phyloP scores from a whole-genome alignment of 2,329 filamentous ascomycete genomes.

The Neopestalotiopsis rosae region DNA sequence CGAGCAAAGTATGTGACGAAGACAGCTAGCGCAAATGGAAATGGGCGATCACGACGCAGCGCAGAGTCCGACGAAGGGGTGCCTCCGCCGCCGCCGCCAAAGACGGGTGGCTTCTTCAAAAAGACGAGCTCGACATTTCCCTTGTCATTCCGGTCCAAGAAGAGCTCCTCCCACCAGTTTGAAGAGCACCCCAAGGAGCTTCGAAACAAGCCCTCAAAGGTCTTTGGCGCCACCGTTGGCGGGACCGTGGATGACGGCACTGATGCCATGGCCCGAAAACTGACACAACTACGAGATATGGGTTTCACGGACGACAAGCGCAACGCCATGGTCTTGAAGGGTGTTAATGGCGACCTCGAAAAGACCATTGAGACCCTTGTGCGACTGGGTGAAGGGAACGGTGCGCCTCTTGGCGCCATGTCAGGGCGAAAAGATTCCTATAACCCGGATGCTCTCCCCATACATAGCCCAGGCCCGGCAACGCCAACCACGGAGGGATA shows the following conservation, averaged over 20 bases:
- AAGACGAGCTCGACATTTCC: slow-evolving; percentile 72
- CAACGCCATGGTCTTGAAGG: slow-evolving; percentile 82
- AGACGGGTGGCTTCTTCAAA: slow-evolving; percentile 64
- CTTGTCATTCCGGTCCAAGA: slow-evolving; percentile 65
- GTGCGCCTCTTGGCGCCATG: too few species aligned
- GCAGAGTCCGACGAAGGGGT: slow-evolving; percentile 61
- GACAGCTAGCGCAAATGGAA: slow-evolving; percentile 39
- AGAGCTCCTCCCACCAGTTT: slow-evolving; percentile 44
- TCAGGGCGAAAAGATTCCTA: slow-evolving; percentile 41
- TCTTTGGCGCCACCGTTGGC: slow-evolving; percentile 75
- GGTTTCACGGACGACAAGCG: slow-evolving; percentile 85
- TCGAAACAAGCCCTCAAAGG: slow-evolving; percentile 68
- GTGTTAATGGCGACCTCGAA: slow-evolving; percentile 83
- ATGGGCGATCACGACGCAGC: slow-evolving; percentile 39
- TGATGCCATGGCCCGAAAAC: slow-evolving; percentile 75
- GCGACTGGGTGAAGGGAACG: slow-evolving; percentile 73
- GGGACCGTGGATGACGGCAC: slow-evolving; percentile 64
- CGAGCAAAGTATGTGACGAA: slow-evolving; percentile 86
- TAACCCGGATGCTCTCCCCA: slow-evolving; percentile 53
- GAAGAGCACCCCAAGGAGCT: slow-evolving; percentile 39
- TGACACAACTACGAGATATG: slow-evolving; percentile 83
- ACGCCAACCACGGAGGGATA: slow-evolving; percentile 35
- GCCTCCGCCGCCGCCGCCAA: slow-evolving; percentile 66
- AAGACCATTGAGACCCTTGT: slow-evolving; percentile 85
- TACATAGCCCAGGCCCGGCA: slow-evolving; percentile 54